Percentiles rank a stretch among this genome's conserved stretches.
Evolutionary conservation across 2,329 filamentous ascomycete species (phyloP).

Genomic region (Aspergillus sclerotialis): DNA sequence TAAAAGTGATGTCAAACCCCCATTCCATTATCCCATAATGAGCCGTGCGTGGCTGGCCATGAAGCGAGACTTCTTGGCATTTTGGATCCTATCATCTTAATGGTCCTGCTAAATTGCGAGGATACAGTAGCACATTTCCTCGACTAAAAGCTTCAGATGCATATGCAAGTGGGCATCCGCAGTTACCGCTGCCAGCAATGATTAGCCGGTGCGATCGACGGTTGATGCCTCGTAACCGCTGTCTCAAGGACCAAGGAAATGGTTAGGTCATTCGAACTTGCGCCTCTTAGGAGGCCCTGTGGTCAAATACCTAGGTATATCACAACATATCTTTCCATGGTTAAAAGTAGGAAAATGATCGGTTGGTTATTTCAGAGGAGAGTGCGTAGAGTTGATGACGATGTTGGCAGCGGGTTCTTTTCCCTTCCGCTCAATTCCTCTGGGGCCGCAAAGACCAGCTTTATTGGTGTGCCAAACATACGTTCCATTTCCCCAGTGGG

Average conservation of each 20-base stretch:
- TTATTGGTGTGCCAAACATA: neutral
- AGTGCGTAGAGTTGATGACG: neutral
- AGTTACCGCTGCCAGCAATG: constrained; percentile 9
- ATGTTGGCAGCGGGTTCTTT: neutral
- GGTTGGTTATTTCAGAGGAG: too few relatives aligned
- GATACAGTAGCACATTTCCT: too few relatives aligned
- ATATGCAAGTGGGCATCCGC: too few relatives aligned
- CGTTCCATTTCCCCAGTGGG: neutral
- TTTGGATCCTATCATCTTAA: too few relatives aligned
- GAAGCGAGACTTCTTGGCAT: too few relatives aligned
- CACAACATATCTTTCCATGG: neutral
- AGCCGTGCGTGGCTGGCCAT: neutral
- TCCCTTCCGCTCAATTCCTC: neutral
- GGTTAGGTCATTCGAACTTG: too few relatives aligned
- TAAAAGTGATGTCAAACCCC: constrained; percentile 2
- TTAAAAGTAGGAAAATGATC: neutral
- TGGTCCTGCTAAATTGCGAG: too few relatives aligned
- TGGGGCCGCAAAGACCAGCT: neutral
- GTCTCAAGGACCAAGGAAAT: neutral
- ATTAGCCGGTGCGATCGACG: neutral
- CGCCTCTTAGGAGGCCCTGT: neutral
- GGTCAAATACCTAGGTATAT: neutral
- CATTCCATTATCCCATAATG: constrained; percentile 5
- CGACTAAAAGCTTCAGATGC: too few relatives aligned
- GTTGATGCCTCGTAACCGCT: neutral